phyloP scores from a whole-genome alignment of 495 filamentous ascomycete genomes.

The Penicillium fimorum region DNA sequence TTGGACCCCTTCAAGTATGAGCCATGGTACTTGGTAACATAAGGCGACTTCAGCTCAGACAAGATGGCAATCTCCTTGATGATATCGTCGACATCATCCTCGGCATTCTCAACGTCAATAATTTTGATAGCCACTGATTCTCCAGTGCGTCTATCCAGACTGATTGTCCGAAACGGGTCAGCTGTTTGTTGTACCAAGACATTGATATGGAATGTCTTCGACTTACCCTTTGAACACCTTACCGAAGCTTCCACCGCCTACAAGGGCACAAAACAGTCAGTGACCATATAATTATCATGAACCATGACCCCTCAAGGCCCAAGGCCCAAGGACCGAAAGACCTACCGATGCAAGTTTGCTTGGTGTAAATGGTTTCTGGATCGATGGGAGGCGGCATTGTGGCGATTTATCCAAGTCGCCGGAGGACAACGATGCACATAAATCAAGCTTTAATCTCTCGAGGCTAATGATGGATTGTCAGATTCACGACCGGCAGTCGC shows the following conservation, averaged over 20 bases:
- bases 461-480: neutral
- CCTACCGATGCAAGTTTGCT: constrained; percentile 90
- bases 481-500: neutral
- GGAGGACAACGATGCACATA: constrained; percentile 6
- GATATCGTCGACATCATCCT: constrained; percentile 98
- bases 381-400: constrained; percentile 57
- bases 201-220: constrained; percentile 24
- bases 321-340: constrained; percentile 1
- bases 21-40: constrained; percentile 95
- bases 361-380: constrained; percentile 85
- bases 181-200: neutral
- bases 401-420: constrained; percentile 12
- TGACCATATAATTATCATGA: neutral
- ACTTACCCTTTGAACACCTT: constrained; percentile 91
- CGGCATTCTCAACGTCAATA: constrained; percentile 96
- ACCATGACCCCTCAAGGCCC: too few species aligned
- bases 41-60: constrained; percentile 87
- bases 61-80: constrained; percentile 97
- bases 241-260: constrained; percentile 87
- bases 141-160: constrained; percentile 80
- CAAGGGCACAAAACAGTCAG: constrained; percentile 3
- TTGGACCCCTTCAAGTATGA: constrained; percentile 94
- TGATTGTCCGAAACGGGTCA: constrained; percentile 27
- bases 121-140: constrained; percentile 91
- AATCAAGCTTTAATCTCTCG: neutral